phyloP scores from a whole-genome alignment of 1,284 basidiomycete genomes.

The Porogramme epimiltina region DNA sequence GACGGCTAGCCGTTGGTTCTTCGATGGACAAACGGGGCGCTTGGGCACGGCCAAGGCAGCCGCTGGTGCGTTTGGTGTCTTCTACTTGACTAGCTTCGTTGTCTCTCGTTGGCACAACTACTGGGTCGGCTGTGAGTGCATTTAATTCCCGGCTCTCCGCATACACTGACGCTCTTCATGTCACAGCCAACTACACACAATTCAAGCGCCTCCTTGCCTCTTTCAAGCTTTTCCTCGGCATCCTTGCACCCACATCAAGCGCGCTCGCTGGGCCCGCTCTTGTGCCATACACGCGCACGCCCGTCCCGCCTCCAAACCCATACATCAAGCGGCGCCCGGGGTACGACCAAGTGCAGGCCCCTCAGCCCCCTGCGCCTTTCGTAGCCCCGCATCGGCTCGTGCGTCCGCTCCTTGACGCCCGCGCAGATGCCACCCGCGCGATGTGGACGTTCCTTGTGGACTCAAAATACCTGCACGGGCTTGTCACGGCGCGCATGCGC shows the following conservation, averaged over 20 bases:
- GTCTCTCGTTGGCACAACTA: conserved; percentile 49
- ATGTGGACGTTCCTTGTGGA: conserved; percentile 23
- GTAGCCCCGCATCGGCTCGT: conserved; percentile 20
- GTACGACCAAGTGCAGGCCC: neutral
- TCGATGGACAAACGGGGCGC: conserved; percentile 1
- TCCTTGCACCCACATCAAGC: conserved; percentile 24
- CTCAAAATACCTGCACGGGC: conserved; percentile 18
- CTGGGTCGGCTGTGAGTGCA: conserved; percentile 40
- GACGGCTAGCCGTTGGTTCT: conserved; percentile 13
- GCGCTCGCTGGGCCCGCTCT: conserved; percentile 16
- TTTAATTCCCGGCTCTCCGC: neutral
- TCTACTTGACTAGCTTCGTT: conserved; percentile 21
- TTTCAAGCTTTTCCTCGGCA: conserved; percentile 36
- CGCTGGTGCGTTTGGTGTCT: conserved; percentile 12
- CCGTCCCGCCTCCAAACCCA: conserved; percentile 25
- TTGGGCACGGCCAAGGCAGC: conserved; percentile 11
- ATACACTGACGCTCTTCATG: conserved; percentile 2
- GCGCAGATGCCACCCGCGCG: conserved; percentile 19
- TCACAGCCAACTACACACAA: conserved; percentile 39
- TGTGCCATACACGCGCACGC: conserved; percentile 21
- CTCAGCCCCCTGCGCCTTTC: conserved; percentile 1
- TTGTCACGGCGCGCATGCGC: conserved; percentile 12
- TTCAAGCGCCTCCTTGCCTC: conserved; percentile 39
- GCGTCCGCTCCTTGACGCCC: conserved; percentile 26
- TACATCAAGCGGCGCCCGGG: conserved; percentile 27